Base-by-base conservation (phyloP, 192 early-diverging fungal species). In the Coemansia umbellata region DNA sequence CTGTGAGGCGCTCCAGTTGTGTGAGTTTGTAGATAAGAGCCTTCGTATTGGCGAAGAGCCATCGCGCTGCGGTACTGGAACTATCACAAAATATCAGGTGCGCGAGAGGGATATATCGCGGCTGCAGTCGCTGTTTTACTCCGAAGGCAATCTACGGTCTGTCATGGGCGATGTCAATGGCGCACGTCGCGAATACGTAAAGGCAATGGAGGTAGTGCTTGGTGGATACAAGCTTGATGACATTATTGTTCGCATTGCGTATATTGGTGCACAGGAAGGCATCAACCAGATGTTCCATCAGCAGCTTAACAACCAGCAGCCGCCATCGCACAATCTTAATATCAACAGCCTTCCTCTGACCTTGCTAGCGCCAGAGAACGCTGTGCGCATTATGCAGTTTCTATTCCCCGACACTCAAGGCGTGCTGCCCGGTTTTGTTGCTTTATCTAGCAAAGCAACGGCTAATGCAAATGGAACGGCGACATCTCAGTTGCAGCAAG, bases 121-220 rank as follows among this genome's bases (percentile, higher is more conserved):
- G 13, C 80, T 92, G 11, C 83, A 88, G 50, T 91, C 92, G 55
- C 66, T 95, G 35, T 86, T 91, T 58, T 92, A 91, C 65, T 85
- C 89, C 8, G 90, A 90, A 68, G 92, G 89, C 15, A 95, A 91
- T 52, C 69, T 95, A 30, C 78, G 85, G 42, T 88, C 84, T 69
- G 86, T 88, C 8, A 74, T 91, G 43, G 82, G 86, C 31, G 83
- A 93, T 39, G 66, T 86, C 5, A 56, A 61, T 14, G 83, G 82
- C 1, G 89, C 90, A n/a, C 80, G 84, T 35, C 62, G 72, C 21
- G 89, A 93, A 78, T 95, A 93, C 69, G 81, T 89, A 55, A 88
- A 89, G 53, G 88, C 87, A 22, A 71, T 93, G 33, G 85, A 88
- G 32, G 75, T 86, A 5, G 82, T 88, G 3, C 82, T 89, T 58